phyloP scores from a whole-genome alignment of 495 filamentous ascomycete species.

The Immersiella caudata region DNA sequence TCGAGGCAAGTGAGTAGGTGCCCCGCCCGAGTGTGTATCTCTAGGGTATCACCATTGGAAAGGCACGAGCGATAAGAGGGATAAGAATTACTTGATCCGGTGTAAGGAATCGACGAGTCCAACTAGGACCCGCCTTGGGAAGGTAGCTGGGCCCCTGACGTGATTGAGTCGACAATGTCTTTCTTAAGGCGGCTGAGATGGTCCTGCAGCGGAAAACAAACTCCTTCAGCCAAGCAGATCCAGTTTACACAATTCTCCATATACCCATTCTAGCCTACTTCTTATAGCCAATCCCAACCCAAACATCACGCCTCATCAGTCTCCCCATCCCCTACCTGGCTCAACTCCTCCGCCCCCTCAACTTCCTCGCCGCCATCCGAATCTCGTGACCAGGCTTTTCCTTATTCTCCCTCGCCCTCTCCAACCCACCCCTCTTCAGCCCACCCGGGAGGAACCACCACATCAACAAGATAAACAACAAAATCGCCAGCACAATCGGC shows the following conservation, averaged over 20 bases:
- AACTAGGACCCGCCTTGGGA: no score
- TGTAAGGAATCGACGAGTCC: no score
- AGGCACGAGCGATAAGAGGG: background rate
- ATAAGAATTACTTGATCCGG: background rate
- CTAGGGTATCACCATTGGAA: background rate
- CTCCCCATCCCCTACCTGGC: no score
- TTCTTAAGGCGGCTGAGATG: no score
- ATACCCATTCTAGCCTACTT: no score
- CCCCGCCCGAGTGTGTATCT: background rate
- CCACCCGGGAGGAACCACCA: constrained; percentile 51
- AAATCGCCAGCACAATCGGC: constrained; percentile 71
- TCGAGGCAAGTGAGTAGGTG: constrained; percentile 19
- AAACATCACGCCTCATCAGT: no score
- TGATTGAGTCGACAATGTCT: no score
- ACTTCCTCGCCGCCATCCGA: background rate
- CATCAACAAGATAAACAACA: constrained; percentile 59
- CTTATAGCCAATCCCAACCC: no score
- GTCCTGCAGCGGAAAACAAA: no score
- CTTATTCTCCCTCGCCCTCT: constrained; percentile 36
- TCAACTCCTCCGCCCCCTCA: constrained; percentile 5
- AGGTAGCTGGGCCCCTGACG: no score
- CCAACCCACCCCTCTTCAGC: constrained; percentile 35
- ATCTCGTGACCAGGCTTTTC: constrained; percentile 37
- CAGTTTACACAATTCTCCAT: no score
- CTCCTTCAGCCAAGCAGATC: no score